Evolutionary conservation across 164 flowering plant genomes (phyloP), one percentile per base, ranked within the genome.

Genomic region (Sextonia rubra): DNA sequence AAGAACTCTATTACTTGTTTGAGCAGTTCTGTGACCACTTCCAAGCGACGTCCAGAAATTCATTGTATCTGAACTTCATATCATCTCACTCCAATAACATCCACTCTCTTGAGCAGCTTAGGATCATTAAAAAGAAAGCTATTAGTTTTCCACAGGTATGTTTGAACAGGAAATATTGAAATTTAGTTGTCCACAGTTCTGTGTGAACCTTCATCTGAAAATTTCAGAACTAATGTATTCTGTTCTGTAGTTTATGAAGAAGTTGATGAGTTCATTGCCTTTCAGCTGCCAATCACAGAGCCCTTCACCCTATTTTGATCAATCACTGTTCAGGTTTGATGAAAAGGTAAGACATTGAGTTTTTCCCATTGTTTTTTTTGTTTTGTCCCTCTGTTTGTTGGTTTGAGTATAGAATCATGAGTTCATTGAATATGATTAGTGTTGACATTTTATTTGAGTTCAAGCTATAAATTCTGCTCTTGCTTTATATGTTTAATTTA

Each of bases 281-380:
- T 87, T 87, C 84, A 86, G 84, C 75, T 91, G 97, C 78, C 99
- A 96, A 75, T 91, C 93, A 27, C 91, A 83, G 76, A 96, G 97
- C 73, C 97, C 99, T 60, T 96, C 99, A 71, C 98, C 99, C 5
- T 96, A 96, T 71, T 93, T 96, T 85, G 99, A 96, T 73, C 95
- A 89, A 77, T 90, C 92, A 69, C 95, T 96, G 66, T 96, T 89
- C 77, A 88, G 98, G 73, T 96, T 77, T 80, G 98, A 96, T 79
- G 99, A 96, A 79, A 96, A 96, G 99, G 99, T 95, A 32, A 65
- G 81, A 37, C 52, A 67, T 23, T 23, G 17, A 20, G 20, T 52
- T 20, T 52, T 18, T 52, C 14, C 20, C 14, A 14, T 4, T 52
- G 5, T 52, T 4, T 52, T 18, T 52, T 18, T 52, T 18, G 0